Evolutionary conservation across 2,329 filamentous ascomycete species (phyloP).

Genomic region (Coniochaeta hoffmannii): DNA sequence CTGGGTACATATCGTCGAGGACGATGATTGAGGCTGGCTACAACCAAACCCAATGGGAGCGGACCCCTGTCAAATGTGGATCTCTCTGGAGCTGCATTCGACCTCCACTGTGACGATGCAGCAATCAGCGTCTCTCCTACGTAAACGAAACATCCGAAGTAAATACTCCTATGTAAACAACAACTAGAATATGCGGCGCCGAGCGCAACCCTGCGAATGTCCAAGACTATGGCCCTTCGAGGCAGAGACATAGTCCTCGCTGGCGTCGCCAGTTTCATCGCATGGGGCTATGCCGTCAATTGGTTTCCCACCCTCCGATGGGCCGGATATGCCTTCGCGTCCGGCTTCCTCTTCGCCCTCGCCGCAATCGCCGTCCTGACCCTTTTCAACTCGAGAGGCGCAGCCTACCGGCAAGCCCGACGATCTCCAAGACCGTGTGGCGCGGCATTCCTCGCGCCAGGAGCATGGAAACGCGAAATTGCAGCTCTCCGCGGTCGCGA

Average conservation of each 20-base stretch:
- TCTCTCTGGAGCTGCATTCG: not conserved
- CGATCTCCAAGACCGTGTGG: constrained; percentile 34
- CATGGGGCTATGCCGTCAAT: constrained; percentile 80
- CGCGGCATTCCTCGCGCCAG: constrained; percentile 52
- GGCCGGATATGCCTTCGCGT: constrained; percentile 74
- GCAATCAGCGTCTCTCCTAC: not conserved
- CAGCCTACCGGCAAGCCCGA: constrained; percentile 29
- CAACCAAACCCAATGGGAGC: no score
- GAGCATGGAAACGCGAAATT: constrained; percentile 64
- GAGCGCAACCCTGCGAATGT: constrained; percentile 21
- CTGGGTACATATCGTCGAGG: no score
- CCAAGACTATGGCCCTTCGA: constrained; percentile 58
- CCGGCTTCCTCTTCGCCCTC: constrained; percentile 55
- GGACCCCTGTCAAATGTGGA: not conserved
- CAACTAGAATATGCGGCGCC: constrained; percentile 24
- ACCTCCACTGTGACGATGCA: not conserved
- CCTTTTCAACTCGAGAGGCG: constrained; percentile 52
- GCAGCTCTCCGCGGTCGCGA: constrained; percentile 57
- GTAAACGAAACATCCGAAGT: not conserved
- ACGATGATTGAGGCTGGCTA: no score
- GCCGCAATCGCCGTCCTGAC: constrained; percentile 48
- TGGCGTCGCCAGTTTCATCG: constrained; percentile 65
- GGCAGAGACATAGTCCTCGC: constrained; percentile 65
- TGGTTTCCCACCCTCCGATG: constrained; percentile 80
- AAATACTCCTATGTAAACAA: not conserved